Evolutionary conservation across 768 basidiomycete species (phyloP).

Genomic region (Crassisporium funariophilum): DNA sequence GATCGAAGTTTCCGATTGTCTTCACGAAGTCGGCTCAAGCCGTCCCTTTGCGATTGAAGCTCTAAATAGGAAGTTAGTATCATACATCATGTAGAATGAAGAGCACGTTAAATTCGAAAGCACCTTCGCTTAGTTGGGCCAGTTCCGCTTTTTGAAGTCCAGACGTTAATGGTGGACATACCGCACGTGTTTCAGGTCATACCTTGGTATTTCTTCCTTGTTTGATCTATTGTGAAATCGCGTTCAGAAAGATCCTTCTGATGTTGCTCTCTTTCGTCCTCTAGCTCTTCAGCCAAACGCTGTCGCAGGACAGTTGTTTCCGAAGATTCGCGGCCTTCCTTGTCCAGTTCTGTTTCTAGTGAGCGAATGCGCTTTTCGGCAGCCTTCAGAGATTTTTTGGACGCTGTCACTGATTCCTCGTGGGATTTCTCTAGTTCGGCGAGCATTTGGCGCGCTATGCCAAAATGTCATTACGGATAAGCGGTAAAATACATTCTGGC

Average conservation of each 20-base stretch:
- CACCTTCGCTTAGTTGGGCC: constrained; percentile 79
- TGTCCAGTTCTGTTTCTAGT: constrained; percentile 64
- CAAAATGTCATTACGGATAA: constrained; percentile 11
- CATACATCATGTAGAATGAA: background rate
- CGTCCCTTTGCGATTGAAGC: constrained; percentile 76
- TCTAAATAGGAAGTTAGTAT: constrained; percentile 40
- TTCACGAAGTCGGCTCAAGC: constrained; percentile 73
- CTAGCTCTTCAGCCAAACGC: constrained; percentile 73
- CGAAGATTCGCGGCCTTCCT: constrained; percentile 66
- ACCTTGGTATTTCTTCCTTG: constrained; percentile 88
- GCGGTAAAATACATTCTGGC: constrained; percentile 7
- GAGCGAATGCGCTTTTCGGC: constrained; percentile 58
- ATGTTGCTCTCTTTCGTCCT: constrained; percentile 77
- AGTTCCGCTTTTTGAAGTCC: constrained; percentile 56
- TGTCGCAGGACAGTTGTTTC: constrained; percentile 66
- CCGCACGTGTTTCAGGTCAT: constrained; percentile 10
- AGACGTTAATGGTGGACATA: background rate
- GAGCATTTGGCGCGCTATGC: constrained; percentile 59
- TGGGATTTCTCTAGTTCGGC: constrained; percentile 63
- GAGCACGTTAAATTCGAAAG: background rate
- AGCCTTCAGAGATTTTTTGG: constrained; percentile 47
- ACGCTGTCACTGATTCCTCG: constrained; percentile 51
- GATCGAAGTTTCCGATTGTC: constrained; percentile 79
- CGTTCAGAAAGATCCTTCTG: constrained; percentile 80
- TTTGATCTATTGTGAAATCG: constrained; percentile 78